A percentile compares a stretch with the other conserved stretches of the same genome.
Conservation (phyloP, 768 basidiomycete genomes). For the Tulasnella sp. region DNA sequence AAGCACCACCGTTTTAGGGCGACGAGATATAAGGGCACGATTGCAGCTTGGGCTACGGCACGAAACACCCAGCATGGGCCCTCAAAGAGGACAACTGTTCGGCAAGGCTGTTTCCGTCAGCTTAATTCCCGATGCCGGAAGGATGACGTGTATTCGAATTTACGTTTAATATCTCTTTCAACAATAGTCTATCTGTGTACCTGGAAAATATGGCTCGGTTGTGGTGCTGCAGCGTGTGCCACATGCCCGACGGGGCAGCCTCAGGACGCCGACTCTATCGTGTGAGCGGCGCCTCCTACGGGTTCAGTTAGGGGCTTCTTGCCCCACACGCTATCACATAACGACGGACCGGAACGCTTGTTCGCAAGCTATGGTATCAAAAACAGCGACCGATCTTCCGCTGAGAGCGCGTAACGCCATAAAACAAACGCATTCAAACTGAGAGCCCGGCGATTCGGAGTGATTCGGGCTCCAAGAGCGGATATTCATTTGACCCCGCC, state of each 20-base stretch:
- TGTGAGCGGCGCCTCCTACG: background rate
- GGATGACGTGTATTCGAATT: background rate
- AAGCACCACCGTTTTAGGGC: background rate
- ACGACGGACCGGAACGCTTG: background rate
- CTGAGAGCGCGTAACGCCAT: background rate
- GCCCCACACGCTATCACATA: background rate
- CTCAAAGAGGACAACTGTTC: background rate
- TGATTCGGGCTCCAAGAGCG: background rate
- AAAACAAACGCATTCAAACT: background rate
- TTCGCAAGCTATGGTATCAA: background rate
- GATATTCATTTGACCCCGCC: background rate
- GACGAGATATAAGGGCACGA: background rate
- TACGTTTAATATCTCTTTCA: background rate
- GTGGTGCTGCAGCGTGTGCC: background rate
- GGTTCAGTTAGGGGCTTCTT: background rate
- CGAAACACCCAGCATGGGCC: background rate
- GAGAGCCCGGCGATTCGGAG: background rate
- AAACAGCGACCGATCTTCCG: background rate
- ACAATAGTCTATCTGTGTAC: constrained; percentile 1
- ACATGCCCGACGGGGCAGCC: background rate
- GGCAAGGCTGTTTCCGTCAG: background rate
- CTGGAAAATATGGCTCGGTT: background rate
- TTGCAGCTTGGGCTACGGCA: background rate
- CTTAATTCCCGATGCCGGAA: constrained; percentile 1
- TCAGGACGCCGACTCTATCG: constrained; percentile 7